A percentile compares a stretch with the other conserved stretches of the same genome.
These are phyloP conservation scores for Fusarium sp. DNA, from an alignment of 2,329 filamentous ascomycete species.

Conservation along the genomic window DNA sequence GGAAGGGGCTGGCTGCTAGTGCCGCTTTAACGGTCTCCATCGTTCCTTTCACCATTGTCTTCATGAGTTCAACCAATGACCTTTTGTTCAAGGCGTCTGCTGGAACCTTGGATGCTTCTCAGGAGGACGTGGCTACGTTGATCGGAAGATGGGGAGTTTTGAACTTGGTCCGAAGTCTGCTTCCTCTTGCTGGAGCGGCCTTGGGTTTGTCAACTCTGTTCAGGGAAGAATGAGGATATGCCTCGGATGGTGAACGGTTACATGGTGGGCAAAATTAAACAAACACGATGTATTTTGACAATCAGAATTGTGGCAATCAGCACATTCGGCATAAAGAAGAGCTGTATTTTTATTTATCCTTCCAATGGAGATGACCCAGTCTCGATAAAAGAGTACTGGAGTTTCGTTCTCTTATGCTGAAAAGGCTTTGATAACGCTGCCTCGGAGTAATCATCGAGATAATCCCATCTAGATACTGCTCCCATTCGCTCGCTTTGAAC, in stretches of 20 bases:
- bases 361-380: too few relatives aligned
- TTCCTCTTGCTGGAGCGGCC: constrained; percentile 45
- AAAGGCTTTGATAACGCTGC: not conserved
- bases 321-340: not conserved
- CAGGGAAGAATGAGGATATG: not conserved
- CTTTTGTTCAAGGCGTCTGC: constrained; percentile 42
- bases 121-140: constrained; percentile 36
- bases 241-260: too few relatives aligned
- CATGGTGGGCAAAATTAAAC: not conserved
- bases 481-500: not conserved
- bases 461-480: not conserved
- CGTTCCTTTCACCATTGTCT: constrained; percentile 51
- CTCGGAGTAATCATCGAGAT: not conserved
- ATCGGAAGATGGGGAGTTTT: constrained; percentile 39
- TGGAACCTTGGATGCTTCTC: constrained; percentile 21
- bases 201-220: constrained; percentile 35
- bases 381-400: not conserved
- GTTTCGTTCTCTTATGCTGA: too few relatives aligned
- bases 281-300: not conserved
- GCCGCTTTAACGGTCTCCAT: constrained; percentile 49
- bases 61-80: constrained; percentile 51
- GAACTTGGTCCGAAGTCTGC: constrained; percentile 45
- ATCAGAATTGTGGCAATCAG: not conserved
- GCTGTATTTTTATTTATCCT: not conserved
- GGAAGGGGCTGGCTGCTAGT: constrained; percentile 48